These are phyloP conservation scores for Dovyalis caffra DNA, from an alignment of 345 rosid genomes.

Conservation along the genomic window DNA sequence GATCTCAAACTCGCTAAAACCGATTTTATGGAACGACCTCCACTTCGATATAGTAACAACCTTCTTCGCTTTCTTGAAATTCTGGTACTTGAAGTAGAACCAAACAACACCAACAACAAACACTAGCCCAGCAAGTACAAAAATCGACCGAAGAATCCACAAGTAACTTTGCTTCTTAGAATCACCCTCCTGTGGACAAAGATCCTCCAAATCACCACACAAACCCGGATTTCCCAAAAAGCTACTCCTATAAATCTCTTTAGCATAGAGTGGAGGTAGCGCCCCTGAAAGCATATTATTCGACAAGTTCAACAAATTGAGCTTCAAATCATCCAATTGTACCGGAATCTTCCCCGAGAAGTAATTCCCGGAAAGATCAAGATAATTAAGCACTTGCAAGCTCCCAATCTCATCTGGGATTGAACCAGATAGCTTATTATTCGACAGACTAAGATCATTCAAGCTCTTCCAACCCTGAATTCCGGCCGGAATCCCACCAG, in stretches of 20 bases:
- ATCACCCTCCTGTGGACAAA: conserved; percentile 41
- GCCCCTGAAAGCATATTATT: conserved; percentile 63
- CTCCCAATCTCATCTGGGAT: conserved; percentile 65
- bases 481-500: conserved; percentile 65
- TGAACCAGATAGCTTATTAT: conserved; percentile 58
- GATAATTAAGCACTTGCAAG: conserved; percentile 77
- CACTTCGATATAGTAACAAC: conserved; percentile 50
- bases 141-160: conserved; percentile 66
- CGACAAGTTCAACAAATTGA: conserved; percentile 73
- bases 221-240: conserved; percentile 77
- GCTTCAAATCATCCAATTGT: conserved; percentile 72
- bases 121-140: conserved; percentile 50
- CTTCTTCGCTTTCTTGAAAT: conserved; percentile 43
- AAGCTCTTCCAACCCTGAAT: conserved; percentile 52
- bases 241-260: conserved; percentile 45
- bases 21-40: conserved; percentile 85
- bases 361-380: conserved; percentile 71
- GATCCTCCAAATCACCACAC: conserved; percentile 58
- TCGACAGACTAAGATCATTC: conserved; percentile 73
- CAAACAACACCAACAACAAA: conserved; percentile 57
- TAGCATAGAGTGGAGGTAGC: conserved; percentile 63
- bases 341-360: conserved; percentile 68
- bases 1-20: conserved; percentile 69
- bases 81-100: conserved; percentile 55
- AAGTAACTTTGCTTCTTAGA: conserved; percentile 35